Conservation (phyloP, 2,329 filamentous ascomycete species). For the Aspergillus candidus region DNA sequence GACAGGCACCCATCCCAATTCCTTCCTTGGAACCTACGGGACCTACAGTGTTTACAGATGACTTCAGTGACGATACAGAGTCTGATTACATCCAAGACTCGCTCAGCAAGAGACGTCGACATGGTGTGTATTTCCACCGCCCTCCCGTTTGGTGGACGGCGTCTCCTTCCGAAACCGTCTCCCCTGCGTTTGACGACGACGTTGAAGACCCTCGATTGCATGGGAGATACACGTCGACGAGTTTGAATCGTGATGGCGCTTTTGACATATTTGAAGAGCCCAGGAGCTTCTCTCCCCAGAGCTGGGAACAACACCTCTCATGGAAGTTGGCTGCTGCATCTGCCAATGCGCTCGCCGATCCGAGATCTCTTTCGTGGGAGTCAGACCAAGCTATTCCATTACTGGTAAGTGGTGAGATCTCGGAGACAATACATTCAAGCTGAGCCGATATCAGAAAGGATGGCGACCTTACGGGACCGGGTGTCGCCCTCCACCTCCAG, state of each 20-base stretch:
- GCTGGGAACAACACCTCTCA: neutral
- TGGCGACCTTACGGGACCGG: neutral
- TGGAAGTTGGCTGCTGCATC: constrained; percentile 3
- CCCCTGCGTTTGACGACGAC: neutral
- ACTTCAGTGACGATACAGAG: constrained; percentile 10
- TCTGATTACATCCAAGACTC: constrained; percentile 16
- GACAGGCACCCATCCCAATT: too few relatives aligned
- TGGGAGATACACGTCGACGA: neutral
- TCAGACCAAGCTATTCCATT: constrained; percentile 9
- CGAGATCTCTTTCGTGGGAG: constrained; percentile 3
- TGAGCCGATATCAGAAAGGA: neutral
- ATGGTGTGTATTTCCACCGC: constrained; percentile 27
- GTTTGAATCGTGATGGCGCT: too few relatives aligned
- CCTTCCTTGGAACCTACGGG: too few relatives aligned
- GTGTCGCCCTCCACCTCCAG: neutral
- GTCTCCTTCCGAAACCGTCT: constrained; percentile 5
- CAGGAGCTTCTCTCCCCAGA: too few relatives aligned
- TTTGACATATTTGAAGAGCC: too few relatives aligned
- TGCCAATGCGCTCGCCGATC: neutral
- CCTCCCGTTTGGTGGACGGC: constrained; percentile 23
- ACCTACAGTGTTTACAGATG: neutral
- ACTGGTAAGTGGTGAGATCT: constrained; percentile 4
- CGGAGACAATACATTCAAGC: neutral
- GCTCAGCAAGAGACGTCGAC: constrained; percentile 21
- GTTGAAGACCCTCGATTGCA: neutral